These are phyloP conservation scores for Gamarada debralockiae DNA, from an alignment of 495 filamentous ascomycete genomes.

Conservation along the genomic window DNA sequence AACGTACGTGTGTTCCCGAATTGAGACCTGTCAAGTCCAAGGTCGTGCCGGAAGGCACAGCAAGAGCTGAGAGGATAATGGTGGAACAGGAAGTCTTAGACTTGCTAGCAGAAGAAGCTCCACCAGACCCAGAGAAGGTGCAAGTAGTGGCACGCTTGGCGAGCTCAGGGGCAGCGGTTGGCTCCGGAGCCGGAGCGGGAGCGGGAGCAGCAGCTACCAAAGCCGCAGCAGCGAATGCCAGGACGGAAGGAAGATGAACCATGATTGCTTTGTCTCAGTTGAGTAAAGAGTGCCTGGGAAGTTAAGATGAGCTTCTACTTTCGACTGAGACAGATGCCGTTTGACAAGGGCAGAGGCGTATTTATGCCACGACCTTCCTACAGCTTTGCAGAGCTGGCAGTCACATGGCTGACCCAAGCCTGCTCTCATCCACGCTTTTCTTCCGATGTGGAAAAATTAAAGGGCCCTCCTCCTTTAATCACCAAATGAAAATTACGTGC, in stretches of 20 bases:
- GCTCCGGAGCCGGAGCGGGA: slow-evolving; percentile 12
- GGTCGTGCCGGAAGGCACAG: slow-evolving; percentile 49
- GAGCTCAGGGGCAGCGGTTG: slow-evolving; percentile 19
- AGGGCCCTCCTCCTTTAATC: too few relatives aligned
- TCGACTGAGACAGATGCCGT: too few relatives aligned
- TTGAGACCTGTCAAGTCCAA: slow-evolving; percentile 46
- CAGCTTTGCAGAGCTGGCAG: too few relatives aligned
- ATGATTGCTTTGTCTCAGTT: too few relatives aligned
- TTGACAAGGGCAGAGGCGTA: too few relatives aligned
- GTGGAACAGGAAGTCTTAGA: slow-evolving; percentile 47
- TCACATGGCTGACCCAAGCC: too few relatives aligned
- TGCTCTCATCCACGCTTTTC: too few relatives aligned
- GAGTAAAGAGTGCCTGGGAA: too few relatives aligned
- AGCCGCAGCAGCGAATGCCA: neutral
- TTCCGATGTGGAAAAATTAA: too few relatives aligned
- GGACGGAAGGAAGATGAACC: neutral
- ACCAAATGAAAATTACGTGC: too few relatives aligned
- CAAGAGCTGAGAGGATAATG: slow-evolving; percentile 43
- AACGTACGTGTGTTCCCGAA: slow-evolving; percentile 32
- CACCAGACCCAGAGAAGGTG: slow-evolving; percentile 43
- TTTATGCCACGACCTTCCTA: too few relatives aligned
- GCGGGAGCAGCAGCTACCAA: neutral
- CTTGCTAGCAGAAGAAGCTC: slow-evolving; percentile 33
- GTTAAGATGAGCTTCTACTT: too few relatives aligned
- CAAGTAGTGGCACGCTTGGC: slow-evolving; percentile 36